phyloP scores from a whole-genome alignment of 495 filamentous ascomycete genomes.

The Xylaria flabelliformis region DNA sequence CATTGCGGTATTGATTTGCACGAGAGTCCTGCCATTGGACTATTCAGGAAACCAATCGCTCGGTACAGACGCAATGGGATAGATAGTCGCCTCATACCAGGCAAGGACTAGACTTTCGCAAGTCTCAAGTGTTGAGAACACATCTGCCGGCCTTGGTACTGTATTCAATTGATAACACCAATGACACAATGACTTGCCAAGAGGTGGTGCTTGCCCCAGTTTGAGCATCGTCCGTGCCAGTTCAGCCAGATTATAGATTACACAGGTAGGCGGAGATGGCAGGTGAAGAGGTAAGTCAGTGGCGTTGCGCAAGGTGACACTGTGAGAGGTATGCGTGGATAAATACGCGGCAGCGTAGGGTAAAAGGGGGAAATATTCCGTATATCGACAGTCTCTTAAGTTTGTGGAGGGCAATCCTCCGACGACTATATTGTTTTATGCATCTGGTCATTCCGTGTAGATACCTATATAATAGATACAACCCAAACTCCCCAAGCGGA shows the following conservation, averaged over 20 bases:
- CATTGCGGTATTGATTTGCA: slow-evolving; percentile 8
- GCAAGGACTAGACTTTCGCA: neutral
- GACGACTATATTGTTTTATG: slow-evolving; percentile 18
- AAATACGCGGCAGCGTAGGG: slow-evolving; percentile 29
- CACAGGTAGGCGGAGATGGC: slow-evolving; percentile 18
- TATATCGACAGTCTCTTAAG: slow-evolving; percentile 5
- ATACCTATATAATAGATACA: slow-evolving; percentile 26
- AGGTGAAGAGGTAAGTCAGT: slow-evolving; percentile 38
- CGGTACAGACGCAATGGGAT: neutral
- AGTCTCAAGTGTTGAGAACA: slow-evolving; percentile 16
- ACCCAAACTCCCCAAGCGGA: neutral
- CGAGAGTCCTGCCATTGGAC: neutral
- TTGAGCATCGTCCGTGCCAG: slow-evolving; percentile 22
- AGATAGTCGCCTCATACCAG: neutral
- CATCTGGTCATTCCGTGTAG: slow-evolving; percentile 5
- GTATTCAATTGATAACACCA: slow-evolving; percentile 36
- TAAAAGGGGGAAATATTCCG: slow-evolving; percentile 20
- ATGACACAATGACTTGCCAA: slow-evolving; percentile 40
- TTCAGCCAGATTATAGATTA: slow-evolving; percentile 31
- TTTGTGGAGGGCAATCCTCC: slow-evolving; percentile 27
- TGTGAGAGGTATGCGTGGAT: slow-evolving; percentile 29
- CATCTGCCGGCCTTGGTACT: slow-evolving; percentile 45
- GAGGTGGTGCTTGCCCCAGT: slow-evolving; percentile 31
- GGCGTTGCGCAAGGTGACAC: slow-evolving; percentile 27
- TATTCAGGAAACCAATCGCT: neutral